Base-by-base conservation (phyloP, 345 rosid species). In the Sisymbrium irio region DNA sequence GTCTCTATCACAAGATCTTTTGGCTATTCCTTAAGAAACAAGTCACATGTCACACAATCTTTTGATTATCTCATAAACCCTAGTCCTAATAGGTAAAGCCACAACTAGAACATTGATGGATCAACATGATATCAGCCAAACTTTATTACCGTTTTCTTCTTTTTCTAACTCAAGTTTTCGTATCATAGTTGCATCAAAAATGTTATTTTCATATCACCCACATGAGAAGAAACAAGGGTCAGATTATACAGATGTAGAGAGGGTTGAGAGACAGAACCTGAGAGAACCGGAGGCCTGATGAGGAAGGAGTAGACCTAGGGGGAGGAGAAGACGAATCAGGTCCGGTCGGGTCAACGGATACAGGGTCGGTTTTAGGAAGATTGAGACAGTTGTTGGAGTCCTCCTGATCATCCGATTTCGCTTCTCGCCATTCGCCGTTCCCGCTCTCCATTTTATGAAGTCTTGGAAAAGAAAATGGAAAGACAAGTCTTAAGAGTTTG, bases 291-390 rank as follows among this genome's bases (percentile, higher is more conserved):
- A 3, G 12, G 50, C 33, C 49, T 44, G 72, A 9, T 46, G 72
- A 18, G 37, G 72, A n/a, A 19, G 50, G n/a, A 33, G 37, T 25
- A 18, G 55, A 41, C 5, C 15, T n/a, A 61, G 54, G 19, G 54
- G 9, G 51, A 18, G 49, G 25, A 12, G 77, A 22, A 11, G 71
- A 58, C 30, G 73, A 37, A 18, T 27, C 60, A 15, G 72, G 50
- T 25, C 44, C 61, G n/a, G 54, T 49, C 28, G 63, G 12, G 58
- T 75, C 74, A 61, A 61, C 74, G 70, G 74, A 75, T 50, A 50
- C 28, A 27, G 66, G 49, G 49, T 30, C 54, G 28, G 73, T 40
- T 75, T 50, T n/a, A 30, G 68, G 44, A 50, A 60, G 62, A 67
- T 28, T 65, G 59, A 56, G 72, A 57, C n/a, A 18, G 3, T 62